Percentiles rank a stretch among this genome's conserved stretches.
Evolutionary conservation across 768 basidiomycete species (phyloP).

Genomic region (Boletus speciosus): DNA sequence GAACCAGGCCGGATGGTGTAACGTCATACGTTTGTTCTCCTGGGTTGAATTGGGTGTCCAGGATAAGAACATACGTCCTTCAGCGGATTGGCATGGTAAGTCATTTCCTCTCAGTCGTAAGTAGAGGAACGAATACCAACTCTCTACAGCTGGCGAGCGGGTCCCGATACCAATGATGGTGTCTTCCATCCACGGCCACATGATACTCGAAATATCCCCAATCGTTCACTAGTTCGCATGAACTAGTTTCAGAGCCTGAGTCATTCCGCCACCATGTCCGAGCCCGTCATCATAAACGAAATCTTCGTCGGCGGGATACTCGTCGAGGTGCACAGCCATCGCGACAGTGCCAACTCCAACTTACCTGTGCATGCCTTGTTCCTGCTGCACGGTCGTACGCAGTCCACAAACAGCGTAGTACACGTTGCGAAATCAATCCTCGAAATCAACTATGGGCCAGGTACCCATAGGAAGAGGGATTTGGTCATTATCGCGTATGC

Average conservation of each 20-base stretch:
- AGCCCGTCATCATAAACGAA: conserved; percentile 6
- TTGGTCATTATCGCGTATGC: conserved; percentile 28
- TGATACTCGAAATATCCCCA: not conserved
- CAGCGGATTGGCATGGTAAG: not conserved
- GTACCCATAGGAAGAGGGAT: conserved; percentile 18
- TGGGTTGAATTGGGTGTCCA: not conserved
- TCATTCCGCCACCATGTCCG: conserved; percentile 17
- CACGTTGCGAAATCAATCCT: conserved; percentile 22
- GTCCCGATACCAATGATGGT: no score
- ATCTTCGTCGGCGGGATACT: conserved; percentile 26
- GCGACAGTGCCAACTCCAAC: conserved; percentile 6
- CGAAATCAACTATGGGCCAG: conserved; percentile 13
- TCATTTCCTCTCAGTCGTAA: not conserved
- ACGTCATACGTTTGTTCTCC: not conserved
- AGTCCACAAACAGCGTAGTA: conserved; percentile 12
- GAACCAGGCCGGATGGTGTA: not conserved
- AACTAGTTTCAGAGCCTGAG: not conserved
- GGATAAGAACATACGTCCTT: not conserved
- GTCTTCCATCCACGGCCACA: not conserved
- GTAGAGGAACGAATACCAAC: not conserved
- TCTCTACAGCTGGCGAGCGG: no score
- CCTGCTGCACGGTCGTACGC: conserved; percentile 26
- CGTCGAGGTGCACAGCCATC: conserved; percentile 26
- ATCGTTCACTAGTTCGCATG: not conserved
- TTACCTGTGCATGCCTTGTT: conserved; percentile 28